Percentiles rank a stretch among this genome's conserved stretches.
Evolutionary conservation across 2,329 filamentous ascomycete species (phyloP).

Genomic region (Chaetomiaceae sp.): DNA sequence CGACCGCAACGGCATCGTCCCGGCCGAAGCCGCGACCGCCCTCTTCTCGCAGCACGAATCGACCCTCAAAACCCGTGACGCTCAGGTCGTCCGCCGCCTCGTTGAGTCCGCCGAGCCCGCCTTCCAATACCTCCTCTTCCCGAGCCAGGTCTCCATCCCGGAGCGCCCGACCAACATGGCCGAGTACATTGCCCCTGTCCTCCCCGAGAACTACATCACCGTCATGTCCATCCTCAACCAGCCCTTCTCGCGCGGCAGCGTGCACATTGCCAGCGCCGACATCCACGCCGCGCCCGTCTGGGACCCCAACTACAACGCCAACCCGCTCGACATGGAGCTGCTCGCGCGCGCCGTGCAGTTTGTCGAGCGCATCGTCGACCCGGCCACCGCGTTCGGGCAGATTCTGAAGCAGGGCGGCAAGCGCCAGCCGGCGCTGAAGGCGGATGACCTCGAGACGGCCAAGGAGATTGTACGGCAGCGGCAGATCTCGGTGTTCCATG

Average conservation of each 20-base stretch:
- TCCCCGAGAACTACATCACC: slow-evolving; percentile 49
- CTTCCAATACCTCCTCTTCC: slow-evolving; percentile 35
- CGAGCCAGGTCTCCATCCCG: slow-evolving; percentile 28
- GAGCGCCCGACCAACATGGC: slow-evolving; percentile 25
- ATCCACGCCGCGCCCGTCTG: slow-evolving; percentile 43
- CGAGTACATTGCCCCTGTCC: slow-evolving; percentile 29
- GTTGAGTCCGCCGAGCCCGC: slow-evolving; percentile 31
- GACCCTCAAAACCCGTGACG: slow-evolving; percentile 17
- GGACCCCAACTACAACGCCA: slow-evolving; percentile 51
- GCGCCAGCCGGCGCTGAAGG: slow-evolving; percentile 33
- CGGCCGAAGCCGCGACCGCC: slow-evolving; percentile 23
- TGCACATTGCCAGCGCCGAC: slow-evolving; percentile 50
- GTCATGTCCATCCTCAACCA: slow-evolving; percentile 56
- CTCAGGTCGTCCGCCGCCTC: slow-evolving; percentile 28
- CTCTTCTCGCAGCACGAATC: slow-evolving; percentile 27
- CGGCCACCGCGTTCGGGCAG: slow-evolving; percentile 36
- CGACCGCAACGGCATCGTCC: slow-evolving; percentile 28
- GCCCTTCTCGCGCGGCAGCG: slow-evolving; percentile 55
- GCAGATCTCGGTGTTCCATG: slow-evolving; percentile 42
- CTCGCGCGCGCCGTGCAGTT: slow-evolving; percentile 42
- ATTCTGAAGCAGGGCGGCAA: slow-evolving; percentile 39
- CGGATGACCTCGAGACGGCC: slow-evolving; percentile 33
- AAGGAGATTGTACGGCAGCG: slow-evolving; percentile 34
- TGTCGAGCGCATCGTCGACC: slow-evolving; percentile 35
- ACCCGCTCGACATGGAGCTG: slow-evolving; percentile 54